Evolutionary conservation across 1,139 yeast genomes (phyloP).

Genomic region (Meyerozyma elateridarum): DNA sequence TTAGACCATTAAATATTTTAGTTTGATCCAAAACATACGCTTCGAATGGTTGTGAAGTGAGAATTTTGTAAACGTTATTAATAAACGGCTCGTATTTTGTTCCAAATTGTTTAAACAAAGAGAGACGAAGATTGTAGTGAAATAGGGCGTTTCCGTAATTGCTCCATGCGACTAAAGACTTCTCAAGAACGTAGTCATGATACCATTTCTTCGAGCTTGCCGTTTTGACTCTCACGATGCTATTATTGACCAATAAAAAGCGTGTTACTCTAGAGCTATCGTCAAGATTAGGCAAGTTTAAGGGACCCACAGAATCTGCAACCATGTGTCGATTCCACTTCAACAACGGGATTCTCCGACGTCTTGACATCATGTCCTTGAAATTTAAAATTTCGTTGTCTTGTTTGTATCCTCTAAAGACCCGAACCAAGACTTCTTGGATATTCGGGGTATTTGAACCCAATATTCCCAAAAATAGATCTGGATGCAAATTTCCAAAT

Average conservation of each 20-base stretch:
- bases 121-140: background rate
- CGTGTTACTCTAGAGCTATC: slow-evolving; percentile 8
- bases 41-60: slow-evolving; percentile 15
- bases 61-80: slow-evolving; percentile 8
- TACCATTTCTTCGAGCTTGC: background rate
- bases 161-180: background rate
- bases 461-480: too few relatives aligned
- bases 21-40: slow-evolving; percentile 15
- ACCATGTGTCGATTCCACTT: too few relatives aligned
- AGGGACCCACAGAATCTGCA: too few relatives aligned
- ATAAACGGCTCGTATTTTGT: slow-evolving; percentile 3
- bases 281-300: slow-evolving; percentile 11
- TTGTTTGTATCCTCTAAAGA: too few relatives aligned
- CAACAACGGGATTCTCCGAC: too few relatives aligned
- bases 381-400: too few relatives aligned
- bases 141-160: background rate
- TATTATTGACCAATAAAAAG: slow-evolving; percentile 8
- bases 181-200: background rate
- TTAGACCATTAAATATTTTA: slow-evolving; percentile 10
- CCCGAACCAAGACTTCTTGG: too few relatives aligned
- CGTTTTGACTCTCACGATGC: too few relatives aligned
- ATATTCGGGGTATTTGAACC: too few relatives aligned
- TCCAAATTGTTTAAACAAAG: background rate
- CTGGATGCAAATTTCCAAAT: too few relatives aligned
- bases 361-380: too few relatives aligned